Evolutionary conservation across 2,329 filamentous ascomycete species (phyloP), one percentile per base, ranked within the genome.

Genomic region (Corinectria fuckeliana): DNA sequence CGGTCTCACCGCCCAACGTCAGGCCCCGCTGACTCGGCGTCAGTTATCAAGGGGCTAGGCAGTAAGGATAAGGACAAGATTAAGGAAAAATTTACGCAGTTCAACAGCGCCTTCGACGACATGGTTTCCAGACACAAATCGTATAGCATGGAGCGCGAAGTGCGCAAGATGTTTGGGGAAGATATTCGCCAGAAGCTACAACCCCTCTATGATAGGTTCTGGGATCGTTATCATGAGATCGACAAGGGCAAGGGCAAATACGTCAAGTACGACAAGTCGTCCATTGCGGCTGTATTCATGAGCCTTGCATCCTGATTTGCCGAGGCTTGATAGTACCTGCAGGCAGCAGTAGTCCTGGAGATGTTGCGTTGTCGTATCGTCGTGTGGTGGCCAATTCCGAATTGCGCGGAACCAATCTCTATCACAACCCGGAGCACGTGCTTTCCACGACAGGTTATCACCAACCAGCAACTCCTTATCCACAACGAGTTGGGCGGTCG

Each of bases 161-260:
- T 98, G 28, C 86, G 92, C 41, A 84, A 87, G 62, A 87, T 90
- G 77, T 85, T 98, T 70, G 89, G 88, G 14, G 88, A 89, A 69
- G 93, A 97, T 72, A 89, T 98, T 64, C 92, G 95, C 75, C 89
- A 89, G 69, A 92, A 97, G 79, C 89, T 99, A 56, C 94, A 98
- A 78, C 93, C 94, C 54, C 83, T 99, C 13, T 99, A 99, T 78
- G 91, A 90, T 62, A 86, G 95, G 44, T 99, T 99, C 78, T 98
- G 92, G 88, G 95, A 98, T 77, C 86, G 94, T 25, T 99, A 99
- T 74, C 93, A 97, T 74, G 95, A 98, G 77, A 88, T 98, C 65
- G 94, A 98, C 78, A 97, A 97, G 81, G 95, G 95, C 60, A 96
- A 93, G 78, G 94, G 94, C 68, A 99, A 99, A 77, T 96, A 98